Evolutionary conservation across 148 eudicot genomes (phyloP).

Genomic region (Oxyria digyna): DNA sequence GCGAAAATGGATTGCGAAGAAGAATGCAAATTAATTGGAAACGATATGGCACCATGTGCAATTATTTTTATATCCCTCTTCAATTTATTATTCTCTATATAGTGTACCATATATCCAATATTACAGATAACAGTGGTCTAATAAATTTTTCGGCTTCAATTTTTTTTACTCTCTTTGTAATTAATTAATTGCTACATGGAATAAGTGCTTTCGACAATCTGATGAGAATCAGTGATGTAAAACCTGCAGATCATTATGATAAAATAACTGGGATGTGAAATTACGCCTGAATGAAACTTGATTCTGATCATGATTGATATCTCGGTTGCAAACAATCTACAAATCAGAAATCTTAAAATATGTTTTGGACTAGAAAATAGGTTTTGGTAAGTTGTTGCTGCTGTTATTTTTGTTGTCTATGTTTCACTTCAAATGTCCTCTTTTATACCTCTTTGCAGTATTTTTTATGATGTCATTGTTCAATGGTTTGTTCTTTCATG

Average conservation of each 20-base stretch:
- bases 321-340: background rate
- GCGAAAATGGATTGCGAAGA: background rate
- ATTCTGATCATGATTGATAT: background rate
- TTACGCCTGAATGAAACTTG: background rate
- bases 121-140: background rate
- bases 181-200: background rate
- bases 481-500: background rate
- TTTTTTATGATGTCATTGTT: background rate
- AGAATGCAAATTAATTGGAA: background rate
- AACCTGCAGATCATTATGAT: background rate
- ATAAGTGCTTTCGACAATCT: background rate
- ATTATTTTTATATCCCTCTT: background rate
- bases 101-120: background rate
- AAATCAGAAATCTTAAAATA: background rate
- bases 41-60: background rate
- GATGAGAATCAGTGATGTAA: background rate
- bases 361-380: background rate
- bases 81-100: background rate
- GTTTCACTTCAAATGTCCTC: conserved; percentile 8
- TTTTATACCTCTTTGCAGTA: background rate
- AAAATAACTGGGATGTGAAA: background rate
- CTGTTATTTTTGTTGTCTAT: background rate
- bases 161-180: no score
- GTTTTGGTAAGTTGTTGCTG: background rate
- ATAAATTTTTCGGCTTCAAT: background rate